Conservation (phyloP, 805 yeast species). For the Metschnikowia lochheadii region DNA sequence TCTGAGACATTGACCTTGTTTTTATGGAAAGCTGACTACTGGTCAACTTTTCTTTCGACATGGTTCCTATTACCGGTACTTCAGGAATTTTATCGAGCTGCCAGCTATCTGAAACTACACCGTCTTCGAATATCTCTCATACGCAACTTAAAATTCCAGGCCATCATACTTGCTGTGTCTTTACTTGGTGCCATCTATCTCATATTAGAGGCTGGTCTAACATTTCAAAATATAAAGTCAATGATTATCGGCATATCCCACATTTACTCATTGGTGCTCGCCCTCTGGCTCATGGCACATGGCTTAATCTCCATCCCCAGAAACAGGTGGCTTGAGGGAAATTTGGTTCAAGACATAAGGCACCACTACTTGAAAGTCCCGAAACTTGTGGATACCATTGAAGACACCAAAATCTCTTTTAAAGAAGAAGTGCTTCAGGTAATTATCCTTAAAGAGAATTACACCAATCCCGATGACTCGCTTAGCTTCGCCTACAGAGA, state of each 20-base stretch:
- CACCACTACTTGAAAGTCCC: conserved; percentile 53
- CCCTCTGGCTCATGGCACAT: conserved; percentile 82
- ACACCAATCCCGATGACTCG: conserved; percentile 23
- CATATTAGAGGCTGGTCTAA: conserved; percentile 49
- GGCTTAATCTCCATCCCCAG: conserved; percentile 71
- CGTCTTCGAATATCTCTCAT: conserved; percentile 55
- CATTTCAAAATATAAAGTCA: conserved; percentile 54
- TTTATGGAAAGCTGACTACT: conserved; percentile 72
- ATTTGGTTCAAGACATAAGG: conserved; percentile 25
- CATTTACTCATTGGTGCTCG: conserved; percentile 67
- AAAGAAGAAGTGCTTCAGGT: conserved; percentile 63
- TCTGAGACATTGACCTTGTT: conserved; percentile 30
- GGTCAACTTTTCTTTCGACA: conserved; percentile 76
- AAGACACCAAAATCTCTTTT: conserved; percentile 59
- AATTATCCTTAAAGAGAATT: conserved; percentile 45
- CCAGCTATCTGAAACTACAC: conserved; percentile 48
- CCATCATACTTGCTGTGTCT: conserved; percentile 50
- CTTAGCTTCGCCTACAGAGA: conserved; percentile 46
- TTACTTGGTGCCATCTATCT: conserved; percentile 56
- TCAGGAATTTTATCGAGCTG: conserved; percentile 71
- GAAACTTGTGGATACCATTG: conserved; percentile 51
- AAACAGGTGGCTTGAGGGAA: conserved; percentile 36
- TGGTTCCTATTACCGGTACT: conserved; percentile 72
- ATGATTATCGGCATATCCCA: conserved; percentile 74
- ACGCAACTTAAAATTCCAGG: conserved; percentile 57